A percentile compares a stretch with the other conserved stretches of the same genome.
Evolutionary conservation across 768 basidiomycete genomes (phyloP).

Genomic region (Phylloporus arenicola): DNA sequence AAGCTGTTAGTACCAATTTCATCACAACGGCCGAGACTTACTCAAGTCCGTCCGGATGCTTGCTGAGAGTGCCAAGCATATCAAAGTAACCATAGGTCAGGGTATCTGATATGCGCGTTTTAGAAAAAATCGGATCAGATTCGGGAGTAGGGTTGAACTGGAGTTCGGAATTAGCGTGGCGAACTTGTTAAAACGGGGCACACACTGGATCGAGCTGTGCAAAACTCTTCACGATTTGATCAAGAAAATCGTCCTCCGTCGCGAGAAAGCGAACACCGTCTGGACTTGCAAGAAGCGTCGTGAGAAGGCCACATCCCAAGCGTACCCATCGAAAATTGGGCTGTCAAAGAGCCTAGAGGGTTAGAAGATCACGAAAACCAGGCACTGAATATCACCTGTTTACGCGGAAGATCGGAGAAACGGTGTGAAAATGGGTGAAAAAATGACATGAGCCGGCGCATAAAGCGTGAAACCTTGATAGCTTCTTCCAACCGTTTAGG

Average conservation of each 20-base stretch:
- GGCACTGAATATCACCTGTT: constrained; percentile 42
- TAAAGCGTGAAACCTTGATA: constrained; percentile 82
- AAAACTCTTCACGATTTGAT: constrained; percentile 81
- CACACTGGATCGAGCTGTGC: constrained; percentile 88
- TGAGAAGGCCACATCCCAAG: constrained; percentile 76
- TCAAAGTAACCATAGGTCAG: constrained; percentile 92
- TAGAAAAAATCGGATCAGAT: constrained; percentile 80
- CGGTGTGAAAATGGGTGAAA: constrained; percentile 87
- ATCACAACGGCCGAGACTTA: constrained; percentile 34
- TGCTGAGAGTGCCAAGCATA: constrained; percentile 90
- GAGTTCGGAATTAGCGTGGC: not conserved
- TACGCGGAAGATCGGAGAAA: constrained; percentile 77
- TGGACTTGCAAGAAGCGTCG: constrained; percentile 73
- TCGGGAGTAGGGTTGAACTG: constrained; percentile 71
- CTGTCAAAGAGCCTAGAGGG: constrained; percentile 34
- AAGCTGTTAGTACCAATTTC: not conserved
- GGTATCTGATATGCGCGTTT: constrained; percentile 72
- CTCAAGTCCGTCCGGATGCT: constrained; percentile 85
- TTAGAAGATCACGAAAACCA: constrained; percentile 1
- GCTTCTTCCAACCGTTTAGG: constrained; percentile 93
- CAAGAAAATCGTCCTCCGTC: constrained; percentile 78
- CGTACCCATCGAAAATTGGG: constrained; percentile 79
- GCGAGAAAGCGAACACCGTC: constrained; percentile 82
- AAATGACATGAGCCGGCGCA: constrained; percentile 87
- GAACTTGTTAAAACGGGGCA: not conserved